Evolutionary conservation across 371 early-diverging fungal species (phyloP).

Genomic region (Syncephalis fuscata): DNA sequence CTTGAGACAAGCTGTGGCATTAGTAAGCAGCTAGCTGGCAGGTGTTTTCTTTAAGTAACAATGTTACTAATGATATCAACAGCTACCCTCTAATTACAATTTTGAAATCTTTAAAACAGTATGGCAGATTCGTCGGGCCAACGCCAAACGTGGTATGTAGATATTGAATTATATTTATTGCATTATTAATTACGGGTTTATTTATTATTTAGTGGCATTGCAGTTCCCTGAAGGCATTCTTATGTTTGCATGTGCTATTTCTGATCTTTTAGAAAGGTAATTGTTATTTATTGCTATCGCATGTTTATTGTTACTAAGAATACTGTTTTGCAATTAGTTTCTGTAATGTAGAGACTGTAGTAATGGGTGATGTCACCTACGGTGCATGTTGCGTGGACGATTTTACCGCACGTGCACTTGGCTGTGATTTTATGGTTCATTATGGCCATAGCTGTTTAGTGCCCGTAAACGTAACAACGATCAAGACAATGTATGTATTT

Average conservation of each 20-base stretch:
- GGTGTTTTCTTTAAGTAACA: too few relatives aligned
- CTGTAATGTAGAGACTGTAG: slow-evolving; percentile 75
- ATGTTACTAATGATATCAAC: too few relatives aligned
- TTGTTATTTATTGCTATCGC: not conserved
- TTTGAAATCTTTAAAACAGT: slow-evolving; percentile 98
- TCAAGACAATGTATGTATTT: slow-evolving; percentile 97
- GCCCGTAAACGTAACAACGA: slow-evolving; percentile 86
- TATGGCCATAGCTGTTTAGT: slow-evolving; percentile 99
- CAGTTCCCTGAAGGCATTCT: slow-evolving; percentile 99
- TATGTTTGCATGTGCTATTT: slow-evolving; percentile 85
- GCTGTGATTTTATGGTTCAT: slow-evolving; percentile 97
- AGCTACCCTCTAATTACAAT: slow-evolving; percentile 95
- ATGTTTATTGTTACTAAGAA: not conserved
- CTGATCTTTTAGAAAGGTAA: slow-evolving; percentile 80
- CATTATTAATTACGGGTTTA: not conserved
- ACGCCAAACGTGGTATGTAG: slow-evolving; percentile 50
- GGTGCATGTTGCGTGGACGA: slow-evolving; percentile 99
- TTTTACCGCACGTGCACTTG: slow-evolving; percentile 79
- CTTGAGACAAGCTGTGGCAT: slow-evolving; percentile 64
- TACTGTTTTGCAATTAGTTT: slow-evolving; percentile 25
- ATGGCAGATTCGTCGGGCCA: slow-evolving; percentile 70
- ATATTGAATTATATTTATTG: not conserved
- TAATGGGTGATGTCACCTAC: slow-evolving; percentile 99
- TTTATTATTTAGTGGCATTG: slow-evolving; percentile 54
- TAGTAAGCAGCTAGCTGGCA: too few relatives aligned